Evolutionary conservation across 2,329 filamentous ascomycete species (phyloP).

Genomic region (Neopestalotiopsis rosae): DNA sequence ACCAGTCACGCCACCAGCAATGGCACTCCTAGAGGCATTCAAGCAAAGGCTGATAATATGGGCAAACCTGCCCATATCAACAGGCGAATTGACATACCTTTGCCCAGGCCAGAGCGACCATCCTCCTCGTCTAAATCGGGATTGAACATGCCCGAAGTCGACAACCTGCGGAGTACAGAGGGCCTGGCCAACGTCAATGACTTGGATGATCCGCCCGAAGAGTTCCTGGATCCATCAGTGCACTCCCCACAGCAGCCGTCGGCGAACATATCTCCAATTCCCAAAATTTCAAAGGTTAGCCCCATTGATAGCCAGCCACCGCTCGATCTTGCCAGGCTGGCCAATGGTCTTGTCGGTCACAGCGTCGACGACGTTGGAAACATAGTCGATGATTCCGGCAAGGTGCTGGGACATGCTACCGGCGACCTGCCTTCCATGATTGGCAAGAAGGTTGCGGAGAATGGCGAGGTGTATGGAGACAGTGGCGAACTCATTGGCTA

Average conservation of each 20-base stretch:
- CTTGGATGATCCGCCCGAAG: slow-evolving; percentile 37
- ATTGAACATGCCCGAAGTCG: slow-evolving; percentile 30
- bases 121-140: slow-evolving; percentile 15
- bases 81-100: slow-evolving; percentile 36
- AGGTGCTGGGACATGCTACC: slow-evolving; percentile 56
- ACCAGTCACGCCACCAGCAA: not conserved
- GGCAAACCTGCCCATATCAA: slow-evolving; percentile 36
- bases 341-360: slow-evolving; percentile 50
- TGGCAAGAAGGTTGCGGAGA: slow-evolving; percentile 49
- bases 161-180: slow-evolving; percentile 28
- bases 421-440: slow-evolving; percentile 62
- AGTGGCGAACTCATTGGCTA: slow-evolving; percentile 49
- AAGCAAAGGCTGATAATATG: slow-evolving; percentile 33
- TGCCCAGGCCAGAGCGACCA: slow-evolving; percentile 29
- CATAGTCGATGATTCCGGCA: slow-evolving; percentile 54
- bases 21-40: not conserved
- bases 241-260: slow-evolving; percentile 35
- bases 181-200: slow-evolving; percentile 26
- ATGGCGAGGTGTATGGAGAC: slow-evolving; percentile 53
- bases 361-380: slow-evolving; percentile 60
- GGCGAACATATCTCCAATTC: slow-evolving; percentile 46
- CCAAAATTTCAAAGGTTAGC: slow-evolving; percentile 47
- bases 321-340: slow-evolving; percentile 39
- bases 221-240: slow-evolving; percentile 37
- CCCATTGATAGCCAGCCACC: slow-evolving; percentile 41